Percentiles rank a stretch among this genome's conserved stretches.
These are phyloP conservation scores for Claviceps citrina DNA, from an alignment of 2,329 filamentous ascomycete genomes.

Conservation along the genomic window DNA sequence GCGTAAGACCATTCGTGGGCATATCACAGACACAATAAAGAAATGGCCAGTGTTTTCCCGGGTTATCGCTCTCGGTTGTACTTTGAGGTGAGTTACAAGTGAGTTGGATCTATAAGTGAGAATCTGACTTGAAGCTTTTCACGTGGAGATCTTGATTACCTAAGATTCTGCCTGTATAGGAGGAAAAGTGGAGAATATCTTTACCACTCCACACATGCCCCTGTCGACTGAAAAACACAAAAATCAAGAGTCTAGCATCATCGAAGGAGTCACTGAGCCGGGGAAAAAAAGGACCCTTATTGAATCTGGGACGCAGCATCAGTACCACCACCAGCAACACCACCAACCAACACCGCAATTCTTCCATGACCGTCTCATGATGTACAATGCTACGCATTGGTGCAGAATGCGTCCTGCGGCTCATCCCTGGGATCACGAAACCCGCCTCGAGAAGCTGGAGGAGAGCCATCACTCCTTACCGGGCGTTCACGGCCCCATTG, in stretches of 20 bases:
- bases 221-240: too few relatives aligned
- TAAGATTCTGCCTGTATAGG: too few relatives aligned
- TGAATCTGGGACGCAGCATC: too few relatives aligned
- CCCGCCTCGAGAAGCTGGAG: slow-evolving; percentile 2
- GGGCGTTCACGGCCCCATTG: slow-evolving; percentile 12
- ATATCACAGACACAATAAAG: not conserved
- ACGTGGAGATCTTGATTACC: slow-evolving; percentile 1
- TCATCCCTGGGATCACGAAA: slow-evolving; percentile 6
- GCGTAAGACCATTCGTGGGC: not conserved
- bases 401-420: slow-evolving; percentile 15
- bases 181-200: too few relatives aligned
- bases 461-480: slow-evolving; percentile 8
- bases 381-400: slow-evolving; percentile 23
- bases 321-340: too few relatives aligned
- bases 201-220: too few relatives aligned
- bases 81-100: not conserved
- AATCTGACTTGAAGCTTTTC: not conserved
- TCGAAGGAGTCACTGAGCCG: too few relatives aligned
- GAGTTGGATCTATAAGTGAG: not conserved
- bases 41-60: not conserved
- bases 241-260: too few relatives aligned
- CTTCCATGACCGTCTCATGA: slow-evolving; percentile 10
- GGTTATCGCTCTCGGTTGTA: not conserved
- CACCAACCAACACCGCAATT: not conserved
- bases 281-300: too few relatives aligned